phyloP scores from a whole-genome alignment of 345 rosid genomes.

The Anastatica hierochuntica region DNA sequence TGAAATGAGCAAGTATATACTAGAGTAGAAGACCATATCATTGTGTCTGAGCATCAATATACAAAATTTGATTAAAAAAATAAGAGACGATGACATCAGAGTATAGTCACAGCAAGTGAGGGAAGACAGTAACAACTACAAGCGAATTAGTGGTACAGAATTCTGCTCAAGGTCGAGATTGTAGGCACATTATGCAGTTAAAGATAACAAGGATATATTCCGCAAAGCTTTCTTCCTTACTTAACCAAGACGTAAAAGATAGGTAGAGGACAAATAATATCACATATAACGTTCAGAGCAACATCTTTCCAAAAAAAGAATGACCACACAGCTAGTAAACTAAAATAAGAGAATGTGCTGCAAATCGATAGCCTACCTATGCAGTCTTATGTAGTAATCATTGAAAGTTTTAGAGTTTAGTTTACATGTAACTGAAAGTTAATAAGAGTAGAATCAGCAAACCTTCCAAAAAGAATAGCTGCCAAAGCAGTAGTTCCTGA shows the following conservation, averaged over 20 bases:
- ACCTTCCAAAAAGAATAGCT: conserved; percentile 79
- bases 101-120: background rate
- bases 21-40: background rate
- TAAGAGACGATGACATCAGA: background rate
- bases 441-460: conserved; percentile 8
- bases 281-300: background rate
- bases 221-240: background rate
- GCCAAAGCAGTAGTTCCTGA: conserved; percentile 90
- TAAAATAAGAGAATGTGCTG: background rate
- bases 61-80: background rate
- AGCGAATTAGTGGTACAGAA: background rate
- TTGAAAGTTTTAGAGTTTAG: background rate
- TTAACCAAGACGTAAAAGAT: background rate
- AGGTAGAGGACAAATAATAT: background rate
- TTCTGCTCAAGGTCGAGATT: background rate
- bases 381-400: background rate
- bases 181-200: background rate
- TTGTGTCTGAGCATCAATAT: background rate
- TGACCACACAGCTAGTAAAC: background rate
- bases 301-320: background rate
- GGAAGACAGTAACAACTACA: background rate
- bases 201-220: background rate
- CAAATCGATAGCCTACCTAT: background rate
- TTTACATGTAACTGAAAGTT: background rate
- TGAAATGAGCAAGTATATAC: background rate